Conservation (phyloP, 805 yeast genomes). For the Torulaspora gathmanii region DNA sequence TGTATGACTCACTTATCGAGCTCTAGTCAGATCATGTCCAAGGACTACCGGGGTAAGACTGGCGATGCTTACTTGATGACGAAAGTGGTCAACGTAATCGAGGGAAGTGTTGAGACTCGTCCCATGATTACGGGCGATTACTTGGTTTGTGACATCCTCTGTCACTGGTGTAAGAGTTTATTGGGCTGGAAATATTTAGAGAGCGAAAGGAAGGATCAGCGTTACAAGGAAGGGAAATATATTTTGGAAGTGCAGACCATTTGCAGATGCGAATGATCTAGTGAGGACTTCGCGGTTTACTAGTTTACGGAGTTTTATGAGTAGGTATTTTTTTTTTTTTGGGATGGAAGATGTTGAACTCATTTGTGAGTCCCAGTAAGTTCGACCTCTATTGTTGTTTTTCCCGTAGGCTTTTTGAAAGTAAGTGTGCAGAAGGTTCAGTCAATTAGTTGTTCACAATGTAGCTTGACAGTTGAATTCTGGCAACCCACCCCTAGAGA, state of each 20-base stretch:
- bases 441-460: background rate
- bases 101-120: conserved; percentile 38
- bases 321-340: background rate
- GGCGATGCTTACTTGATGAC: conserved; percentile 57
- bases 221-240: conserved; percentile 57
- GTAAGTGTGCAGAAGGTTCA: background rate
- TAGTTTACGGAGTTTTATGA: conserved; percentile 1
- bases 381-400: no score
- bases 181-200: conserved; percentile 63
- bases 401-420: background rate
- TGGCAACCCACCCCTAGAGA: background rate
- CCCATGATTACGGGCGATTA: conserved; percentile 60
- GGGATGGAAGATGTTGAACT: background rate
- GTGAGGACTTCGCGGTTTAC: background rate
- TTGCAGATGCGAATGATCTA: conserved; percentile 20
- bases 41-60: conserved; percentile 50
- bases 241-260: conserved; percentile 44
- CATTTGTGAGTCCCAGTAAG: no score
- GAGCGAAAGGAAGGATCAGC: conserved; percentile 43
- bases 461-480: background rate
- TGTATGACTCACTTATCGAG: conserved; percentile 34
- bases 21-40: conserved; percentile 31
- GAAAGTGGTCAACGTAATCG: conserved; percentile 44
- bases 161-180: conserved; percentile 49
- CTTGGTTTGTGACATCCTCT: conserved; percentile 50